phyloP scores from a whole-genome alignment of 2,329 filamentous ascomycete species.

The Polytolypa hystricis region DNA sequence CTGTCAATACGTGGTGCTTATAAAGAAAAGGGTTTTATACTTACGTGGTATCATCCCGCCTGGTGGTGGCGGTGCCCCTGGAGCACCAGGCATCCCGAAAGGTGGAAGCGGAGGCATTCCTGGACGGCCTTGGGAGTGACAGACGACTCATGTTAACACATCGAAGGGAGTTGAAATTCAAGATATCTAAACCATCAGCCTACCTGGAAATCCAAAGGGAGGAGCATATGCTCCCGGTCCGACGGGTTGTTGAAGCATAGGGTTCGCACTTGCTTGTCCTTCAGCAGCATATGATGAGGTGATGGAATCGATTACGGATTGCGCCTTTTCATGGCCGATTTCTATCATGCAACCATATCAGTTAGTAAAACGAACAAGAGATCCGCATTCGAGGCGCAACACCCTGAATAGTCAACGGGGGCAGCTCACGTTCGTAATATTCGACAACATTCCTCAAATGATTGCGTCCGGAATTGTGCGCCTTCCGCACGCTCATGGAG shows the following conservation, averaged over 20 bases:
- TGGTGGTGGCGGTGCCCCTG: conserved; percentile 25
- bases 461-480: conserved; percentile 93
- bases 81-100: conserved; percentile 41
- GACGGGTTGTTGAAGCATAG: conserved; percentile 60
- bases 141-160: not conserved
- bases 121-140: conserved; percentile 23
- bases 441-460: conserved; percentile 95
- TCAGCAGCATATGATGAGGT: conserved; percentile 91
- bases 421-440: conserved; percentile 77
- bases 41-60: conserved; percentile 43
- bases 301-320: conserved; percentile 96
- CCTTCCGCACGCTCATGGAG: conserved; percentile 98
- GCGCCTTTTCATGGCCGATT: conserved; percentile 96
- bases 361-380: not conserved
- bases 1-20: not conserved
- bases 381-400: not conserved
- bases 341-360: conserved; percentile 41
- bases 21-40: conserved; percentile 18
- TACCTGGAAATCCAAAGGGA: conserved; percentile 55
- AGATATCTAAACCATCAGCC: conserved; percentile 16
- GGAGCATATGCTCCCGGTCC: conserved; percentile 33
- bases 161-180: not conserved
- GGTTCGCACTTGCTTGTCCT: conserved; percentile 77
- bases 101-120: conserved; percentile 45
- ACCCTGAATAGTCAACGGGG: not conserved